phyloP scores from a whole-genome alignment of 2,329 filamentous ascomycete genomes.

The Colletotrichum sp. region DNA sequence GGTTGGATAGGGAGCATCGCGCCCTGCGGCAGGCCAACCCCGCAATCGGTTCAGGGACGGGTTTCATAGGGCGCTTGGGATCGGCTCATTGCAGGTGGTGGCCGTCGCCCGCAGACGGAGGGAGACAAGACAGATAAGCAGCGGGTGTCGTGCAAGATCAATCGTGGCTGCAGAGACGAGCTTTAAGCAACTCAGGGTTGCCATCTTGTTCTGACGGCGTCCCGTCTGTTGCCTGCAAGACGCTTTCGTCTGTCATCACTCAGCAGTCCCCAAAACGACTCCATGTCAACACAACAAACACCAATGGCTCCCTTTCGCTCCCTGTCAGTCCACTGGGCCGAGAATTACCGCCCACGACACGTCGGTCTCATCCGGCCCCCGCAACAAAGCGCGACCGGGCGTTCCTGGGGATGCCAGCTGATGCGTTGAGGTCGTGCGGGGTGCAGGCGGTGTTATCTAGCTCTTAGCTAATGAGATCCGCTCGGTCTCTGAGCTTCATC shows the following conservation, averaged over 20 bases:
- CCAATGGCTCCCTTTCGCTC: neutral
- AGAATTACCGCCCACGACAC: neutral
- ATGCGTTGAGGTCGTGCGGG: conserved; percentile 10
- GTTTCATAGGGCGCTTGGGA: conserved; percentile 17
- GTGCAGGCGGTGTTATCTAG: conserved; percentile 4
- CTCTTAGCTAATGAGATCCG: conserved; percentile 17
- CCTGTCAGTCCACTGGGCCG: neutral
- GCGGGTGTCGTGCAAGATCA: neutral
- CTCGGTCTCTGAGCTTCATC: neutral
- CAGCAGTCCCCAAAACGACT: neutral
- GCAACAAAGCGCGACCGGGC: conserved; percentile 9
- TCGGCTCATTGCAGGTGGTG: conserved; percentile 9
- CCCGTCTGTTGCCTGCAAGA: neutral
- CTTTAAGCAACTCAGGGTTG: neutral
- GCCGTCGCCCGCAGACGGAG: neutral
- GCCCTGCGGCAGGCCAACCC: conserved; percentile 11
- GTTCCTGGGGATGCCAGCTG: conserved; percentile 4
- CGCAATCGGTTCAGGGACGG: conserved; percentile 9
- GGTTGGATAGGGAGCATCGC: conserved; percentile 8
- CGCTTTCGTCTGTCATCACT: neutral
- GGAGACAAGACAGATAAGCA: conserved; percentile 3
- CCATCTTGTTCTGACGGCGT: neutral
- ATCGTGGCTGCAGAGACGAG: neutral
- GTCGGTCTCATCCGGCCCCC: neutral
- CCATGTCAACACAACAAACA: neutral